Evolutionary conservation across 805 yeast genomes (phyloP), one percentile per base, ranked within the genome.

Genomic region (Naumovozyma baii): DNA sequence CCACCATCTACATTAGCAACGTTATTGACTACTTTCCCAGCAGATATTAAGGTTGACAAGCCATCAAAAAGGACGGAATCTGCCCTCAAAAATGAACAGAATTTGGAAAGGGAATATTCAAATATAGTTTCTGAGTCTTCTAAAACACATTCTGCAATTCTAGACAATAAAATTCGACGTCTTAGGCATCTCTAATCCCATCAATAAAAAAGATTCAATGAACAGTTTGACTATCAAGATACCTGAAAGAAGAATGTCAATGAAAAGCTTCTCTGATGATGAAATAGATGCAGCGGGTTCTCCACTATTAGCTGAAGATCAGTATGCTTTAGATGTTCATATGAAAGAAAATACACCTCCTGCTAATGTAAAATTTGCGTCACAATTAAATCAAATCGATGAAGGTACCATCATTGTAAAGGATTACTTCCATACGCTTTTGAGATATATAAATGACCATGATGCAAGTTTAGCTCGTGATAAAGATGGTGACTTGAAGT

Each of bases 401-500:
- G 44, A 41, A 26, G 41, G 43, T 26, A 44, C 46, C n/a, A 39
- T 18, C 9, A 29, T 52, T 10, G 47, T 53, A 1, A 50, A 44
- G 19, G 38, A 39, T 3, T 57, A 56, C 39, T 51, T 57, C n/a
- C 54, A 52, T 32, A 46, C 49, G 25, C 43, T 59, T 18, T 39
- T 55, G 15, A 42, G 33, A 14, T 58, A 59, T 38, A 56, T 58
- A 7, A 51, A 56, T 33, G 26, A 39, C 5, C 44, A 54, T 32
- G 54, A 52, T 37, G 54, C 61, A 3, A 43, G 54, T 3, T 36
- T 59, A 16, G 38, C 43, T 46, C 76, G 79, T 45, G 94, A 83
- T 52, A 55, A 66, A 31, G 84, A 79, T 42, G 87, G 90, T 1
- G 71, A 72, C 20, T 59, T 83, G 17, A 74, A 83, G 0, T 66